phyloP scores from a whole-genome alignment of 306 rosid genomes.

The Fragaria iinumae region DNA sequence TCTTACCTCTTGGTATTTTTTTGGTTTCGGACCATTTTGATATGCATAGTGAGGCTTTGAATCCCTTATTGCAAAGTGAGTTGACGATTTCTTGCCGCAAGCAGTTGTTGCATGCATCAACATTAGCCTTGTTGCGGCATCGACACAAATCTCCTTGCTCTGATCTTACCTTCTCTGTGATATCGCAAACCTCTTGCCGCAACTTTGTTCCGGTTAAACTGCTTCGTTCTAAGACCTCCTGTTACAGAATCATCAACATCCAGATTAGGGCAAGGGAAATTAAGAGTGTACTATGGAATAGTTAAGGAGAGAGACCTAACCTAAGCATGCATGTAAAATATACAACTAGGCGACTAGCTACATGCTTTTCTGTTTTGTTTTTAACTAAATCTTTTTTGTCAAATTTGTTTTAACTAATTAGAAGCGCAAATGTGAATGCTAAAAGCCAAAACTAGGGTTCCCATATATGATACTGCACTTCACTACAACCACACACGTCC shows the following conservation, averaged over 20 bases:
- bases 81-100: conserved; percentile 42
- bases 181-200: conserved; percentile 41
- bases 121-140: conserved; percentile 32
- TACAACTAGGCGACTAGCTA: too few relatives aligned
- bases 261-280: background rate
- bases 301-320: too few relatives aligned
- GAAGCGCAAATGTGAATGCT: background rate
- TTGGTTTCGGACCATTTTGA: conserved; percentile 56
- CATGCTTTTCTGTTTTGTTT: background rate
- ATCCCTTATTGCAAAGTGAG: conserved; percentile 43
- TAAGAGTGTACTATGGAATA: too few relatives aligned
- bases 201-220: conserved; percentile 34
- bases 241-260: background rate
- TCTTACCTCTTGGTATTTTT: conserved; percentile 48
- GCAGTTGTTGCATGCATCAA: conserved; percentile 40
- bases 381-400: background rate
- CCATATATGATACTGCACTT: background rate
- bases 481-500: conserved; percentile 1
- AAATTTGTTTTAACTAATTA: background rate
- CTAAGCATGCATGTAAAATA: background rate
- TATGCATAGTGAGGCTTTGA: conserved; percentile 41
- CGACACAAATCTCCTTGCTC: conserved; percentile 28
- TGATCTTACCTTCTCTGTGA: conserved; percentile 30
- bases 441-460: conserved; percentile 5
- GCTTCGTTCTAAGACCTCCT: conserved; percentile 60